phyloP scores from a whole-genome alignment of 2,329 filamentous ascomycete species.

The Westerdykella sp. region DNA sequence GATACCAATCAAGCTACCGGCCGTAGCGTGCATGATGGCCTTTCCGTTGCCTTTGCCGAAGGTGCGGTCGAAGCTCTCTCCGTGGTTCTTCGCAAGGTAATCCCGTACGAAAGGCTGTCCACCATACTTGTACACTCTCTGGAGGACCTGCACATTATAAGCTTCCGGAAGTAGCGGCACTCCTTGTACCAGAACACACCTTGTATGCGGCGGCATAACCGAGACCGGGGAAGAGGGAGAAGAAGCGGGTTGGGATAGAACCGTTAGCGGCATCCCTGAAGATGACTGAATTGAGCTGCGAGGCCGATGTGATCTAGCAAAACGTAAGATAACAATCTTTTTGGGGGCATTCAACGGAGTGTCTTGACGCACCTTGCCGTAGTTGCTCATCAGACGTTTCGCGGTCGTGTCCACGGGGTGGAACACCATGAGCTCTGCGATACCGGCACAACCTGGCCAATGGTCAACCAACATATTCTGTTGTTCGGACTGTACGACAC shows the following conservation, averaged over 20 bases:
- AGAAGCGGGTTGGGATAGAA: slow-evolving; percentile 67
- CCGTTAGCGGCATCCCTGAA: slow-evolving; percentile 84
- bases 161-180: too few relatives aligned
- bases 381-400: slow-evolving; percentile 99
- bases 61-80: slow-evolving; percentile 73
- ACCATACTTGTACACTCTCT: slow-evolving; percentile 98
- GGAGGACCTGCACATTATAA: slow-evolving; percentile 56
- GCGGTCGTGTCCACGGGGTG: slow-evolving; percentile 82
- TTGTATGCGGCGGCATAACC: slow-evolving; percentile 98
- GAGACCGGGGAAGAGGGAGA: slow-evolving; percentile 92
- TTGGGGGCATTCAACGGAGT: too few relatives aligned
- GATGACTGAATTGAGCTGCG: slow-evolving; percentile 80
- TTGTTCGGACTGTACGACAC: not conserved
- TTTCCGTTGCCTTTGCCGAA: slow-evolving; percentile 98
- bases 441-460: slow-evolving; percentile 74
- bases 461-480: slow-evolving; percentile 8
- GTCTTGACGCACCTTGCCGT: slow-evolving; percentile 55
- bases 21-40: slow-evolving; percentile 94
- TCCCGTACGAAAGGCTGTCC: slow-evolving; percentile 93
- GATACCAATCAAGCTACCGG: slow-evolving; percentile 91
- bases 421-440: slow-evolving; percentile 88
- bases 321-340: not conserved
- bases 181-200: slow-evolving; percentile 38
- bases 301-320: slow-evolving; percentile 48
- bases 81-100: slow-evolving; percentile 74